Conservation (phyloP, 345 rosid genomes). For the Anacardium occidentale region DNA sequence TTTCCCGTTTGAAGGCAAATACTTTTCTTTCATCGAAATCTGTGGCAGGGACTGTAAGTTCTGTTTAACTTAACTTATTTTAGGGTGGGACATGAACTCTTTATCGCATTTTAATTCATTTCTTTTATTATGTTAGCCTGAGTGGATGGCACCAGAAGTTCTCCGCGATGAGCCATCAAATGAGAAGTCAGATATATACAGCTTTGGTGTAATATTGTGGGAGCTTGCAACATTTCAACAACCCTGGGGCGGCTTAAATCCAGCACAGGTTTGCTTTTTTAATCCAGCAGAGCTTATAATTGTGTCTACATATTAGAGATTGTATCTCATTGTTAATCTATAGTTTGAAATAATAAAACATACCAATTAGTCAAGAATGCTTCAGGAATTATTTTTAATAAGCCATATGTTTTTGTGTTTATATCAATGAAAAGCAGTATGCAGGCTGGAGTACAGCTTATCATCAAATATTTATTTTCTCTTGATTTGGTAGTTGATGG, state of each 20-base stretch:
- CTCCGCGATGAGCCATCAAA: constrained; percentile 95
- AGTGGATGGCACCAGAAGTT: constrained; percentile 99
- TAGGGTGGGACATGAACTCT: constrained; percentile 2
- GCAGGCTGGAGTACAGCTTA: constrained; percentile 4
- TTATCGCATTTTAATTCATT: constrained; percentile 12
- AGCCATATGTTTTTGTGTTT: neutral
- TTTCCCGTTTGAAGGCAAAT: constrained; percentile 91
- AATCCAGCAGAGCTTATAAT: neutral
- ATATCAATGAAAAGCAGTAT: neutral
- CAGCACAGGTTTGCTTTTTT: constrained; percentile 97
- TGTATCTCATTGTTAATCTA: neutral
- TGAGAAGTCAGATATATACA: constrained; percentile 92
- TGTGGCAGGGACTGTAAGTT: constrained; percentile 99
- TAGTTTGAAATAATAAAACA: neutral
- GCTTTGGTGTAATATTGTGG: constrained; percentile 98
- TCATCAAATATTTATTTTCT: neutral
- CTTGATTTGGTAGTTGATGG: neutral
- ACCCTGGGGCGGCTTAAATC: constrained; percentile 93
- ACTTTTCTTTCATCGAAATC: constrained; percentile 97
- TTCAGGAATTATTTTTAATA: neutral
- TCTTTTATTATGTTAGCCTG: constrained; percentile 59
- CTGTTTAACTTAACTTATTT: constrained; percentile 20
- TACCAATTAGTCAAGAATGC: neutral
- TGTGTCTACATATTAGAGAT: neutral
- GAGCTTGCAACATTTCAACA: constrained; percentile 94